Evolutionary conservation across 2,329 filamentous ascomycete genomes (phyloP).

Genomic region (Fusarium sublunatum): DNA sequence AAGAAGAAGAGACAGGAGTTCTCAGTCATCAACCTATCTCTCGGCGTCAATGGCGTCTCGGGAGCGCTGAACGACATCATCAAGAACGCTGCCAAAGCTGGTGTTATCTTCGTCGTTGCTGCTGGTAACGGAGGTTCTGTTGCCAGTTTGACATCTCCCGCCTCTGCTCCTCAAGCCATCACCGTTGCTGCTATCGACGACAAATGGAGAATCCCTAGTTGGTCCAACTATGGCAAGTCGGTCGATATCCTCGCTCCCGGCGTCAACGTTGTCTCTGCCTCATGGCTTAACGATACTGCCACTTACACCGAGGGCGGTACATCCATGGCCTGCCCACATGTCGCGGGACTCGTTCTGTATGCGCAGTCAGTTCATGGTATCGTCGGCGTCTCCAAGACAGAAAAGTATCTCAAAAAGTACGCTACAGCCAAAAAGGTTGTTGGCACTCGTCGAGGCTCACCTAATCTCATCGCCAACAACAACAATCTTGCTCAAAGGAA

Average conservation of each 20-base stretch:
- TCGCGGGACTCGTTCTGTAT: constrained; percentile 66
- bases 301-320: constrained; percentile 66
- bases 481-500: constrained; percentile 46
- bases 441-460: constrained; percentile 52
- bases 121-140: constrained; percentile 61
- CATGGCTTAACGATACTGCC: constrained; percentile 56
- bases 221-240: constrained; percentile 61
- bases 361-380: constrained; percentile 58
- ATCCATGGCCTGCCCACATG: constrained; percentile 71
- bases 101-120: constrained; percentile 65
- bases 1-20: constrained; percentile 53
- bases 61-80: constrained; percentile 62
- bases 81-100: constrained; percentile 56
- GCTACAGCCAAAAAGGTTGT: constrained; percentile 55
- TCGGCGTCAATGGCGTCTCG: constrained; percentile 58
- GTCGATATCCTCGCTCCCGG: constrained; percentile 66
- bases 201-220: constrained; percentile 55
- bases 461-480: constrained; percentile 64
- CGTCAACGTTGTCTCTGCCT: constrained; percentile 58
- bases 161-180: constrained; percentile 47
- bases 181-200: constrained; percentile 53
- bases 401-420: constrained; percentile 55
- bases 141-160: constrained; percentile 46
- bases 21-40: constrained; percentile 66
- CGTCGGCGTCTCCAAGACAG: constrained; percentile 51